Evolutionary conservation across 2,329 filamentous ascomycete species (phyloP).

Genomic region (Neonectria coccinea): DNA sequence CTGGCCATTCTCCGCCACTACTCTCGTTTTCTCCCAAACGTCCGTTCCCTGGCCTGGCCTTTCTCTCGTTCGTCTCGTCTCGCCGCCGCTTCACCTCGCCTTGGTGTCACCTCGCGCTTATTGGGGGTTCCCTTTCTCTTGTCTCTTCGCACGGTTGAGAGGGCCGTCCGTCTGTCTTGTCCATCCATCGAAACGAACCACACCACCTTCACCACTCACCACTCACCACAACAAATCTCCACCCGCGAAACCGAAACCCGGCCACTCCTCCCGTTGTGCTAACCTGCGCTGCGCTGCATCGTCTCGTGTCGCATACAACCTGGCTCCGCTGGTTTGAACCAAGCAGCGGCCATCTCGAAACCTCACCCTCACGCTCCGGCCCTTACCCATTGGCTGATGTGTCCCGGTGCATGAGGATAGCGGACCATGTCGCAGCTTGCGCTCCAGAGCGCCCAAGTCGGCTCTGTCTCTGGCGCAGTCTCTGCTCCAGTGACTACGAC

Average conservation of each 20-base stretch:
- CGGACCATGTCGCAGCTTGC: constrained; percentile 66
- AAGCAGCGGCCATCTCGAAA: constrained; percentile 51
- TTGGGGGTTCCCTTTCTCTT: constrained; percentile 7
- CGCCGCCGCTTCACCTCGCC: constrained; percentile 22
- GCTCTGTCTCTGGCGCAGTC: constrained; percentile 18
- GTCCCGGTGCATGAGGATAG: constrained; percentile 49
- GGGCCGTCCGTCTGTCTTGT: constrained; percentile 5
- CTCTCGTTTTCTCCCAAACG: constrained; percentile 14
- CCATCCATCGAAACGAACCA: constrained; percentile 6
- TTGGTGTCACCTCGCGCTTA: background rate
- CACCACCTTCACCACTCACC: constrained; percentile 25
- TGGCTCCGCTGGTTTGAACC: constrained; percentile 43
- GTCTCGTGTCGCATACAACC: constrained; percentile 43
- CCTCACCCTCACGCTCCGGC: constrained; percentile 38
- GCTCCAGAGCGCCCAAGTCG: constrained; percentile 58
- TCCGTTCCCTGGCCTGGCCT: constrained; percentile 22
- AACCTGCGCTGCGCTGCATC: constrained; percentile 31
- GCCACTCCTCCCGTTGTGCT: constrained; percentile 23
- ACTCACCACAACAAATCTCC: constrained; percentile 27
- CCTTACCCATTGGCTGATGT: constrained; percentile 45
- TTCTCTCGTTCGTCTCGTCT: constrained; percentile 20
- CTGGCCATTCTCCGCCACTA: constrained; percentile 11
- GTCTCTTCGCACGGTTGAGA: background rate
- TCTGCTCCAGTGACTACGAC: constrained; percentile 16
- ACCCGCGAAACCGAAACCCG: constrained; percentile 31